A percentile compares a stretch with the other conserved stretches of the same genome.
Evolutionary conservation across 768 basidiomycete species (phyloP).

Genomic region (Sporobolomyces pararoseus): DNA sequence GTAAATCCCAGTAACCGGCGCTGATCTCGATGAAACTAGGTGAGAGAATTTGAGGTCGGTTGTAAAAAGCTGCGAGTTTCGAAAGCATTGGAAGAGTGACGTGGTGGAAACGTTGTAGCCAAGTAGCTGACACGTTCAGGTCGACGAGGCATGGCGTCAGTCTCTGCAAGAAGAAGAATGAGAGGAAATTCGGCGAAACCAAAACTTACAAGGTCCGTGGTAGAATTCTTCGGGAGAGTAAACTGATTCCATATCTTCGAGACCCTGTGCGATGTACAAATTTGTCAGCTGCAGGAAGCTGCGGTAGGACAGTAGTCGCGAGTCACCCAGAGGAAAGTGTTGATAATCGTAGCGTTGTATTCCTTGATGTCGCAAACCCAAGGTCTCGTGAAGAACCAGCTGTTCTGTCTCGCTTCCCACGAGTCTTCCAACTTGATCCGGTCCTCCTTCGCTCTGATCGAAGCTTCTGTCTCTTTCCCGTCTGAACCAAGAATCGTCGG

Average conservation of each 20-base stretch:
- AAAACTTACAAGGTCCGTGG: slow-evolving; percentile 39
- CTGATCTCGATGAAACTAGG: slow-evolving; percentile 36
- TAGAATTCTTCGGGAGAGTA: slow-evolving; percentile 38
- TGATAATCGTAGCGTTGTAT: slow-evolving; percentile 34
- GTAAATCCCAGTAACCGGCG: slow-evolving; percentile 39
- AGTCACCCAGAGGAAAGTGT: slow-evolving; percentile 33
- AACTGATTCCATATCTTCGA: slow-evolving; percentile 36
- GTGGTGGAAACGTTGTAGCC: slow-evolving; percentile 37
- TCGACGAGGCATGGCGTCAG: too few species aligned
- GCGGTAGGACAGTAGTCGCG: neutral
- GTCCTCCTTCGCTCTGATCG: slow-evolving; percentile 13
- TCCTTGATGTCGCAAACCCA: slow-evolving; percentile 35
- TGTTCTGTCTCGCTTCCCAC: slow-evolving; percentile 33
- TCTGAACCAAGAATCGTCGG: slow-evolving; percentile 19
- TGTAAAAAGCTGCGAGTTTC: slow-evolving; percentile 28
- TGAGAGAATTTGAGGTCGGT: slow-evolving; percentile 34
- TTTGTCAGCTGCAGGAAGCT: neutral
- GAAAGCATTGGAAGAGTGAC: slow-evolving; percentile 33
- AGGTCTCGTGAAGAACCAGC: slow-evolving; percentile 34
- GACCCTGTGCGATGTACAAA: slow-evolving; percentile 14
- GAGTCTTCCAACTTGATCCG: slow-evolving; percentile 16
- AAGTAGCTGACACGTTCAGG: slow-evolving; percentile 25
- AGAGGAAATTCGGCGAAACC: too few species aligned
- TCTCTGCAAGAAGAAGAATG: too few species aligned
- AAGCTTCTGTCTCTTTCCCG: slow-evolving; percentile 27